Conservation (phyloP, 805 yeast species). For the Zygosaccharomyces rouxii region DNA sequence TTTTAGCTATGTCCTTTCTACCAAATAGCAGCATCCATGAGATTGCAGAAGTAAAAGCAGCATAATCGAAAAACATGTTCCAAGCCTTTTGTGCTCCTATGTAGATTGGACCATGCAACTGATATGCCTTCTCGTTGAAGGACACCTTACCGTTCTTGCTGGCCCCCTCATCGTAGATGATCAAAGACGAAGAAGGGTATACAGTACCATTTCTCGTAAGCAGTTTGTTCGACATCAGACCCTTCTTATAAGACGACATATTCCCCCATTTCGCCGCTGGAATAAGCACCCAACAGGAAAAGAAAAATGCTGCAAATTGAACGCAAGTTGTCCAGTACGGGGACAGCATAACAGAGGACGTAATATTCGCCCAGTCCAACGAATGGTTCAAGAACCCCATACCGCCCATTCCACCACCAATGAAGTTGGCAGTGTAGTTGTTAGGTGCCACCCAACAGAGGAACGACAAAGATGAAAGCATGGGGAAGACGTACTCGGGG, state of each 20-base stretch:
- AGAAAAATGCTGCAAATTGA: constrained; percentile 44
- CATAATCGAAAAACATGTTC: constrained; percentile 51
- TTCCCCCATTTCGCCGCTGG: constrained; percentile 47
- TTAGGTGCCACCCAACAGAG: constrained; percentile 48
- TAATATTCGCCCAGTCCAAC: constrained; percentile 51
- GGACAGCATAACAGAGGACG: constrained; percentile 45
- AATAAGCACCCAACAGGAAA: constrained; percentile 46
- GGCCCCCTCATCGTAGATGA: constrained; percentile 33
- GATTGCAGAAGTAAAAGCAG: constrained; percentile 47
- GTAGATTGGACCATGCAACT: constrained; percentile 42
- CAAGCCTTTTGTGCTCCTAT: constrained; percentile 47
- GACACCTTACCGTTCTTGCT: constrained; percentile 16
- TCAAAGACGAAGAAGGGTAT: constrained; percentile 42
- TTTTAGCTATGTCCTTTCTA: constrained; percentile 17
- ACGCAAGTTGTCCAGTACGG: constrained; percentile 52
- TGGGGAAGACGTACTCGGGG: constrained; percentile 47
- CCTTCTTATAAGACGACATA: constrained; percentile 27
- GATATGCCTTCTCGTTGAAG: constrained; percentile 46
- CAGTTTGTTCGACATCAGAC: constrained; percentile 46
- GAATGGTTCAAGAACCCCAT: constrained; percentile 47
- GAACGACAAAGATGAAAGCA: constrained; percentile 46
- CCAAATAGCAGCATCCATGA: constrained; percentile 40
- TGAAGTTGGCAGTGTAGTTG: constrained; percentile 39
- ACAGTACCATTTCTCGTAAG: constrained; percentile 37
- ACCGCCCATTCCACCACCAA: constrained; percentile 53